These are phyloP conservation scores for Phyllosticta ampelicida DNA, from an alignment of 2,329 filamentous ascomycete species.

Conservation along the genomic window DNA sequence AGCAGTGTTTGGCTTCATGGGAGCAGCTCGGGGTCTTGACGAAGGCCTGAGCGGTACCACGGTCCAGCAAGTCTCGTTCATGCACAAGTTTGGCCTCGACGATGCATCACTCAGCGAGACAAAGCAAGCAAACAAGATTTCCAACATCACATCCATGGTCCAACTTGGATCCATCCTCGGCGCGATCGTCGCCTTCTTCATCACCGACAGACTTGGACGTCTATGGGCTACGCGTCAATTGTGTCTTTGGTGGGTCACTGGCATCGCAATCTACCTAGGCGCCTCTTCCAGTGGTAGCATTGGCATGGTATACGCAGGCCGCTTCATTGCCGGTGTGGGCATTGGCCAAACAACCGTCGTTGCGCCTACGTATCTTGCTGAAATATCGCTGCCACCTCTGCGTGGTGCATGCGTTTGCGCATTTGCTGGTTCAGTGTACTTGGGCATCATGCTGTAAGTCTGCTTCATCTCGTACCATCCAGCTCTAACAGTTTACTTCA, in stretches of 20 bases:
- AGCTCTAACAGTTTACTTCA: background rate
- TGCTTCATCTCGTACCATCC: background rate
- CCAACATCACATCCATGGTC: slow-evolving; percentile 72
- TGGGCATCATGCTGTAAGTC: slow-evolving; percentile 56
- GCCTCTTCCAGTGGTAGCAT: slow-evolving; percentile 26
- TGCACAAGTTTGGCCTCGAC: slow-evolving; percentile 26
- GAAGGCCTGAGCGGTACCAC: slow-evolving; percentile 68
- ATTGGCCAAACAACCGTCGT: slow-evolving; percentile 58
- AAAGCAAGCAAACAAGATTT: slow-evolving; percentile 26
- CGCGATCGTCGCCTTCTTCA: slow-evolving; percentile 49
- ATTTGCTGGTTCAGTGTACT: slow-evolving; percentile 61
- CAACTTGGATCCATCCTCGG: slow-evolving; percentile 67
- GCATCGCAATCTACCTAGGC: slow-evolving; percentile 32
- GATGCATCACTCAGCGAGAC: slow-evolving; percentile 20
- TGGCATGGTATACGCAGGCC: slow-evolving; percentile 50
- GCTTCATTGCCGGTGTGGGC: slow-evolving; percentile 56
- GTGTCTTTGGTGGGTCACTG: slow-evolving; percentile 30
- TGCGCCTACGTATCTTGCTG: slow-evolving; percentile 61
- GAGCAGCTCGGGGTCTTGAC: slow-evolving; percentile 67
- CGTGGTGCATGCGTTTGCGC: slow-evolving; percentile 64
- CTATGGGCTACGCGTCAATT: slow-evolving; percentile 34
- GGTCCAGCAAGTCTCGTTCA: slow-evolving; percentile 30
- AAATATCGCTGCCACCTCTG: slow-evolving; percentile 57
- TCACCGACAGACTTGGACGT: slow-evolving; percentile 35
- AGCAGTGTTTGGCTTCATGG: slow-evolving; percentile 57